Evolutionary conservation across 2,329 filamentous ascomycete species (phyloP).

Genomic region (Colletotrichum viniferum): DNA sequence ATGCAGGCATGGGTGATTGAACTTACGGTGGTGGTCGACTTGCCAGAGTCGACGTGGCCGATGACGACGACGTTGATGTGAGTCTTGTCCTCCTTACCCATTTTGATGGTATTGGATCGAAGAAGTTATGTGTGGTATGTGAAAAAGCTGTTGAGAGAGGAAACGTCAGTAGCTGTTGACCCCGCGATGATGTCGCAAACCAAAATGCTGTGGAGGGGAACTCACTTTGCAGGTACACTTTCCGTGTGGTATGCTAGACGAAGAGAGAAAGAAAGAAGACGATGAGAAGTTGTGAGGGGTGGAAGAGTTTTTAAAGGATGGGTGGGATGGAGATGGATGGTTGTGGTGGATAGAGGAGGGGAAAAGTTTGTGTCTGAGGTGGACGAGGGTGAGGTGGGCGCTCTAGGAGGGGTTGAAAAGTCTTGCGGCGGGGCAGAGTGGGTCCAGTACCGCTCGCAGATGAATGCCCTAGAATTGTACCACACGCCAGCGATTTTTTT

Average conservation of each 20-base stretch:
- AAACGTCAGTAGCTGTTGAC: background rate
- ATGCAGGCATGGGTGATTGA: too few relatives aligned
- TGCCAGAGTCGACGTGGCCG: slow-evolving; percentile 99
- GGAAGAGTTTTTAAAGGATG: background rate
- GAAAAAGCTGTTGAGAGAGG: background rate
- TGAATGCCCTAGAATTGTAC: slow-evolving; percentile 11
- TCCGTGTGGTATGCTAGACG: background rate
- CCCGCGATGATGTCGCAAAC: background rate
- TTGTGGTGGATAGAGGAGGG: background rate
- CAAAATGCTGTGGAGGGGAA: background rate
- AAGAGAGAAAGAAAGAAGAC: background rate
- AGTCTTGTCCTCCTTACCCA: slow-evolving; percentile 87
- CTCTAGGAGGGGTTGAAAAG: slow-evolving; percentile 7
- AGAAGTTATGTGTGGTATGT: slow-evolving; percentile 2
- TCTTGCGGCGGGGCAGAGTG: background rate
- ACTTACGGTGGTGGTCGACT: slow-evolving; percentile 90
- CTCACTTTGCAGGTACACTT: background rate
- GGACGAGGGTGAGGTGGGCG: background rate
- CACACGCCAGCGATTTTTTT: slow-evolving; percentile 1
- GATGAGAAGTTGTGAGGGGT: background rate
- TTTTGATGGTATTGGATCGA: slow-evolving; percentile 13
- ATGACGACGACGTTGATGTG: slow-evolving; percentile 99
- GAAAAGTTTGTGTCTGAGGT: background rate
- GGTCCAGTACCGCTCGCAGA: background rate
- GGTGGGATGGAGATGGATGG: background rate